These are phyloP conservation scores for Laguncularia racemosa DNA, from an alignment of 345 rosid genomes.

Conservation along the genomic window DNA sequence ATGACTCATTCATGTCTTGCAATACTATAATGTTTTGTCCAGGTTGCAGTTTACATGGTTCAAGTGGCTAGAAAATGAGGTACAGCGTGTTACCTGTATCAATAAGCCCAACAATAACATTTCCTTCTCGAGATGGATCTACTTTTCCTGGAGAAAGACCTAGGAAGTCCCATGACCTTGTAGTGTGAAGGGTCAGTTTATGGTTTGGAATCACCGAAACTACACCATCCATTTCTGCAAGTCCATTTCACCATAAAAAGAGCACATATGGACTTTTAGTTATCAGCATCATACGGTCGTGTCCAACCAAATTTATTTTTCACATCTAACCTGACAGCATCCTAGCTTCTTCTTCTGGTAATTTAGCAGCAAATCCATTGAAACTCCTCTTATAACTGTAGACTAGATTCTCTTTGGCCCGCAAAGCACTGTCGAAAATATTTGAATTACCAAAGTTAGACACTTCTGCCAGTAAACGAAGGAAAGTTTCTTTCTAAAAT, in stretches of 20 bases:
- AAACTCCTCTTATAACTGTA: constrained; percentile 20
- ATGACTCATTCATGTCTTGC: not conserved
- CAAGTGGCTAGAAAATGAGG: too few relatives aligned
- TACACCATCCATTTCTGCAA: constrained; percentile 27
- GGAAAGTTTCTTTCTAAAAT: too few relatives aligned
- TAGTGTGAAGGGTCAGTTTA: constrained; percentile 22
- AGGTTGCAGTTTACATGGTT: too few relatives aligned
- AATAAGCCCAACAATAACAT: constrained; percentile 17
- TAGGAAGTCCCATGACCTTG: constrained; percentile 33
- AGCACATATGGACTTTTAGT: not conserved
- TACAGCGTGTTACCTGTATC: constrained; percentile 12
- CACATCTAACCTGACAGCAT: constrained; percentile 9
- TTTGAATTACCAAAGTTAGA: too few relatives aligned
- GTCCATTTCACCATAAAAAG: not conserved
- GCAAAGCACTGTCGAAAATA: too few relatives aligned
- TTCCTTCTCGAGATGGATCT: constrained; percentile 7
- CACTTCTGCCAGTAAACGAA: too few relatives aligned
- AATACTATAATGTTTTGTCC: not conserved
- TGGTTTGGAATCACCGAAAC: constrained; percentile 27
- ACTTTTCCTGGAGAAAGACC: constrained; percentile 13
- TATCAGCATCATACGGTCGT: not conserved
- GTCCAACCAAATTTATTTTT: not conserved
- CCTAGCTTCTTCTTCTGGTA: constrained; percentile 13
- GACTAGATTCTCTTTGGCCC: too few relatives aligned
- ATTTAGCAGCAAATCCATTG: constrained; percentile 22